These are phyloP conservation scores for Backusella luteola DNA, from an alignment of 192 early-diverging fungal species.

Conservation along the genomic window DNA sequence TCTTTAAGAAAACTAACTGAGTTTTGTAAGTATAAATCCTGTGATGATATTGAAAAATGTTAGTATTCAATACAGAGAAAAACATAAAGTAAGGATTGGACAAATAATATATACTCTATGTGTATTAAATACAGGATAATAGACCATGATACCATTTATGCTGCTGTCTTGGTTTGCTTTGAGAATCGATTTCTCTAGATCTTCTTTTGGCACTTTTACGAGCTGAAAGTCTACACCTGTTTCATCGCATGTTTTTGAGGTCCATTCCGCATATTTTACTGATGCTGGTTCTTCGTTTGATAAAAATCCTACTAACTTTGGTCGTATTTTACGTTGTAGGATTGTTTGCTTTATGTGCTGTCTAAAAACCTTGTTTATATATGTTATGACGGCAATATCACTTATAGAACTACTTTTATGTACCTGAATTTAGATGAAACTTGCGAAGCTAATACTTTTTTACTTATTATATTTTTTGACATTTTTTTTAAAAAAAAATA, in stretches of 20 bases:
- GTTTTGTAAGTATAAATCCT: slow-evolving; percentile 94
- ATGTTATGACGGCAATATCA: background rate
- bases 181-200: slow-evolving; percentile 79
- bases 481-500: background rate
- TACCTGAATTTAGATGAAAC: slow-evolving; percentile 70
- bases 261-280: slow-evolving; percentile 93
- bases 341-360: slow-evolving; percentile 62
- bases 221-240: slow-evolving; percentile 91
- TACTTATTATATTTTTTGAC: slow-evolving; percentile 33
- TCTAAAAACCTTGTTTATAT: slow-evolving; percentile 23
- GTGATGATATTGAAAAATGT: background rate
- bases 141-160: slow-evolving; percentile 97
- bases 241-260: slow-evolving; percentile 87
- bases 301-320: slow-evolving; percentile 88
- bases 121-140: slow-evolving; percentile 96
- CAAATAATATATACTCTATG: slow-evolving; percentile 60
- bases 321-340: slow-evolving; percentile 54
- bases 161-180: slow-evolving; percentile 83
- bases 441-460: slow-evolving; percentile 58
- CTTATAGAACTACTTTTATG: background rate
- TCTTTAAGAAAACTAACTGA: slow-evolving; percentile 87
- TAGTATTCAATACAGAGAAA: background rate
- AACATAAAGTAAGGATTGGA: background rate
- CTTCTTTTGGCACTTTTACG: slow-evolving; percentile 73
- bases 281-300: slow-evolving; percentile 94